Base-by-base conservation (phyloP, 768 basidiomycete genomes). In the Amanita phalloides region DNA sequence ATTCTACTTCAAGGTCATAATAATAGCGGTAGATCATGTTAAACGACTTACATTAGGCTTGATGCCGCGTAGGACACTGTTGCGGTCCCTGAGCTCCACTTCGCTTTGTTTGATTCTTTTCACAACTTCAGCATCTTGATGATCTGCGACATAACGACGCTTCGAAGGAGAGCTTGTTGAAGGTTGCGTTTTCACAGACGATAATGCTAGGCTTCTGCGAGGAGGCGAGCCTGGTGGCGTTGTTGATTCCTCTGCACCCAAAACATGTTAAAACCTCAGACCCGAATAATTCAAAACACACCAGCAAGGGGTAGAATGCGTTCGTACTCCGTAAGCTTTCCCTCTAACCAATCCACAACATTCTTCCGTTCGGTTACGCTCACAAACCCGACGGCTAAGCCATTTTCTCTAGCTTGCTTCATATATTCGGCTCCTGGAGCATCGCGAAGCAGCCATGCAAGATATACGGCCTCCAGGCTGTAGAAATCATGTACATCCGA, bases 331-430 rank as follows among this genome's bases (percentile, higher is more conserved):
- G 62, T 53, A 10, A 66, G 62, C 59, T 69, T 74, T 33, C 87
- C 82, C 58, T 86, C 81, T 41, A 97, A 63, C 82, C 87, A 97
- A 48, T 94, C 92, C 33, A 90, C 80, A 0, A 95, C 82, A 42
- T 74, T 74, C 69, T 88, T 90, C 55, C 93, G 72, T 67, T 96
- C 93, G 2, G 90, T 90, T 32, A 91, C 81, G 57, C 86, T 83
- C 36, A 97, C 90, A 62, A 91, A 77, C 0, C 85, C 84, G 36
- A 81, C 76, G 2, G 79, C 72, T 28, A 92, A 68, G 1, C 89
- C 86, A 39, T 75, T 75, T 60, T 87, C 86, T 50, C 89, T 73
- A 2, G 85, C 84, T 59, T 87, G 83, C 62, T 84, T 86, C 79
- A 95, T 82, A 68, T 98, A 98, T 57, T 94, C 90, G 13, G 85